Percentiles rank a stretch among this genome's conserved stretches.
phyloP scores from a whole-genome alignment of 495 filamentous ascomycete species.

The Endocarpon pusillum region DNA sequence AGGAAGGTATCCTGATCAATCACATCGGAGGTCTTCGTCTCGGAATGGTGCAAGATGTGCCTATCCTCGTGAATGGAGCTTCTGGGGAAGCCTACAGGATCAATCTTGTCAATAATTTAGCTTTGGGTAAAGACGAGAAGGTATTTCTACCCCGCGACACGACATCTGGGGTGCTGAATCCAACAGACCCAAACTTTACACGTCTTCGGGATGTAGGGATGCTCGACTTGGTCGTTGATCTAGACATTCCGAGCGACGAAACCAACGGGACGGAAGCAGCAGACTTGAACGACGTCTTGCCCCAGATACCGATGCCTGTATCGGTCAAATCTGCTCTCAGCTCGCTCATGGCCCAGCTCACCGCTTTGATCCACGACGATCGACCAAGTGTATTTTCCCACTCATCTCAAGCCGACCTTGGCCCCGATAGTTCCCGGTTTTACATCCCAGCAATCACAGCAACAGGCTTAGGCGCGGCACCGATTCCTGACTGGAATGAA shows the following conservation, averaged over 20 bases:
- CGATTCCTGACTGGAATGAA: conserved; percentile 50
- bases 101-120: conserved; percentile 60
- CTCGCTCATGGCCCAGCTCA: conserved; percentile 40
- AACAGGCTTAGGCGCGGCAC: conserved; percentile 57
- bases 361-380: conserved; percentile 33
- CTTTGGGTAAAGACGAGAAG: conserved; percentile 77
- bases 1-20: conserved; percentile 65
- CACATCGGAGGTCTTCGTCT: conserved; percentile 63
- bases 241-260: conserved; percentile 21
- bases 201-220: conserved; percentile 53
- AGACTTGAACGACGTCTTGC: background rate
- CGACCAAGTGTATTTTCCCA: too few relatives aligned
- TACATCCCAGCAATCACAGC: conserved; percentile 52
- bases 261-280: conserved; percentile 7
- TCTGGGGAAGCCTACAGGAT: conserved; percentile 43
- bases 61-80: conserved; percentile 13
- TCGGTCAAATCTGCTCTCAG: conserved; percentile 26
- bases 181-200: conserved; percentile 68
- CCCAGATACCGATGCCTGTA: conserved; percentile 9
- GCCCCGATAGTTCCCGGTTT: conserved; percentile 16
- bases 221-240: conserved; percentile 54
- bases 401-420: conserved; percentile 13
- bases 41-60: conserved; percentile 56
- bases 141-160: conserved; percentile 65
- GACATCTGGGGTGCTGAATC: conserved; percentile 50